Evolutionary conservation across 1,139 yeast genomes (phyloP).

Genomic region (Debaryomyces udenii): DNA sequence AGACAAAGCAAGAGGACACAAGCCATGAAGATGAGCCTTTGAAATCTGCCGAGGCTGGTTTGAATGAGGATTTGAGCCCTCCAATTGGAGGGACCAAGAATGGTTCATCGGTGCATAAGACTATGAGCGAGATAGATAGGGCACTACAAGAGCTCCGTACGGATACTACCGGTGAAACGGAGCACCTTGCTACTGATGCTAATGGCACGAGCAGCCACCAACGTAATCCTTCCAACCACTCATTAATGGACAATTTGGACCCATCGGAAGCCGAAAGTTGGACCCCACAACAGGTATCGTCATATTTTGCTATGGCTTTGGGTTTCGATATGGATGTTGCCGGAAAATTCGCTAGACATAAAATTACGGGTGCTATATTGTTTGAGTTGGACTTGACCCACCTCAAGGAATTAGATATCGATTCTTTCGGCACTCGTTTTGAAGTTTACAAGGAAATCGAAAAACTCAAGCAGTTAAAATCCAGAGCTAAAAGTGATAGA

Average conservation of each 20-base stretch:
- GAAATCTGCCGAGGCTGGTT: conserved; percentile 2
- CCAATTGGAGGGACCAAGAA: background rate
- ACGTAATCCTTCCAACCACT: conserved; percentile 20
- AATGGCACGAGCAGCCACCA: conserved; percentile 13
- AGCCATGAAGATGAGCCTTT: conserved; percentile 8
- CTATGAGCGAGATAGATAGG: conserved; percentile 75
- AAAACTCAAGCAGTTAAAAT: conserved; percentile 44
- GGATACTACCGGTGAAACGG: conserved; percentile 18
- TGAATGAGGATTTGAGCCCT: background rate
- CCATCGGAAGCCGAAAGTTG: conserved; percentile 62
- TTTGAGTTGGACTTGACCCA: conserved; percentile 84
- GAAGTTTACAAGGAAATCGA: conserved; percentile 90
- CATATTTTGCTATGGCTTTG: conserved; percentile 64
- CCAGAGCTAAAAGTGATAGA: conserved; percentile 2
- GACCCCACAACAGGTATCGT: conserved; percentile 85
- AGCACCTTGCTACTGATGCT: background rate
- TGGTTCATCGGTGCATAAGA: conserved; percentile 39
- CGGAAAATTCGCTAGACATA: conserved; percentile 80
- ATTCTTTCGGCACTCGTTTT: conserved; percentile 92
- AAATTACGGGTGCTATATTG: conserved; percentile 83
- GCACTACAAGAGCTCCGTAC: conserved; percentile 74
- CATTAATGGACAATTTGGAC: conserved; percentile 42
- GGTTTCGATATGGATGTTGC: conserved; percentile 78
- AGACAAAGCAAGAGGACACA: background rate
- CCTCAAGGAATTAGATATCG: conserved; percentile 87